Conservation (phyloP, 306 rosid genomes). For the Mucuna pruriens region DNA sequence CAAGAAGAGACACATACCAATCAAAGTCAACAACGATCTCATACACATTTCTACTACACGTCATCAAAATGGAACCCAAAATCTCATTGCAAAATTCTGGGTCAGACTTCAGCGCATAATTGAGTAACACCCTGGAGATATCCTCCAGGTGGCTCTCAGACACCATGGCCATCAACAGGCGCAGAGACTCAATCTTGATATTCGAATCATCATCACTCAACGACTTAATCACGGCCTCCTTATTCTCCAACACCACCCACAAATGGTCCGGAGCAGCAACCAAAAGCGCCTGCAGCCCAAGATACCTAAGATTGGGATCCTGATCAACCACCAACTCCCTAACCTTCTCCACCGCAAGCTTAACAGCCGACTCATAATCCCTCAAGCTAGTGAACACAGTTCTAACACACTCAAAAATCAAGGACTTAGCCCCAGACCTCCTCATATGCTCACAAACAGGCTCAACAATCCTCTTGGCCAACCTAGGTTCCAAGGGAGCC, state of each 20-base stretch:
- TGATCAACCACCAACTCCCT: slow-evolving; percentile 75
- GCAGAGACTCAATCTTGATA: slow-evolving; percentile 76
- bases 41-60: slow-evolving; percentile 69
- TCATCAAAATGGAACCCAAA: slow-evolving; percentile 69
- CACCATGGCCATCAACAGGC: slow-evolving; percentile 83
- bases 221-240: slow-evolving; percentile 78
- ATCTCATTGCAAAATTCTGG: slow-evolving; percentile 82
- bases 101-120: slow-evolving; percentile 81
- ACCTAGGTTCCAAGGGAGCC: slow-evolving; percentile 79
- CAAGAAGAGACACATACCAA: slow-evolving; percentile 86
- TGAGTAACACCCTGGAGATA: slow-evolving; percentile 74
- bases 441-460: slow-evolving; percentile 79
- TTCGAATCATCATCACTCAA: slow-evolving; percentile 88
- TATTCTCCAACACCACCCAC: slow-evolving; percentile 90
- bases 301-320: slow-evolving; percentile 91
- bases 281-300: slow-evolving; percentile 78
- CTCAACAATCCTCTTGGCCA: slow-evolving; percentile 78
- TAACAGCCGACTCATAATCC: slow-evolving; percentile 72
- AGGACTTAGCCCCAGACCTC: slow-evolving; percentile 70
- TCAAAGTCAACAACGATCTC: slow-evolving; percentile 85
- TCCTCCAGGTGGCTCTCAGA: slow-evolving; percentile 77
- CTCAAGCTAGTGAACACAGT: slow-evolving; percentile 76
- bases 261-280: slow-evolving; percentile 57
- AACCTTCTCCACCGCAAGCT: slow-evolving; percentile 65
- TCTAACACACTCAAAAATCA: slow-evolving; percentile 86